Conservation (phyloP, 2,329 filamentous ascomycete species). For the Fusarium cicatricum region DNA sequence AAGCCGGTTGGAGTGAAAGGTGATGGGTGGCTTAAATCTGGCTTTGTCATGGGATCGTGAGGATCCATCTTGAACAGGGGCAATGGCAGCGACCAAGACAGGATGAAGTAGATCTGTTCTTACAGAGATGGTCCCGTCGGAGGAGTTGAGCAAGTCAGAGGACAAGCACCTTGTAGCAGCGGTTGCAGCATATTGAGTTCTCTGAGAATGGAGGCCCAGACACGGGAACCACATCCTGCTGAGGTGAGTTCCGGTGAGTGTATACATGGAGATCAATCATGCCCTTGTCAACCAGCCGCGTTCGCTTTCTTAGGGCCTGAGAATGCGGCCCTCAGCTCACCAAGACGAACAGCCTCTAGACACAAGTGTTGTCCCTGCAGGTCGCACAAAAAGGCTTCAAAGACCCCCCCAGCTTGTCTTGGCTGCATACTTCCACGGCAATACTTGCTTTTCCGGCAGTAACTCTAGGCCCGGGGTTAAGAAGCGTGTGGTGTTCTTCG, state of each 20-base stretch:
- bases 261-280: background rate
- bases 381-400: background rate
- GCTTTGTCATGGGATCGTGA: no score
- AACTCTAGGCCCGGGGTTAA: background rate
- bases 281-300: background rate
- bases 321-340: background rate
- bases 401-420: background rate
- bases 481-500: background rate
- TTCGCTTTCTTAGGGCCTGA: background rate
- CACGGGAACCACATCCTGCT: background rate
- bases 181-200: no score
- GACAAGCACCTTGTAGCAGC: no score
- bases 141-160: no score
- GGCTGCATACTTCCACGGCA: slow-evolving; percentile 11
- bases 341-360: background rate
- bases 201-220: background rate
- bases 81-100: no score
- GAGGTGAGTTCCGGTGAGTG: background rate
- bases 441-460: slow-evolving; percentile 1
- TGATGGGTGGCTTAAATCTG: no score
- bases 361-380: background rate
- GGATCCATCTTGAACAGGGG: no score
- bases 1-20: no score
- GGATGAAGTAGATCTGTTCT: no score
- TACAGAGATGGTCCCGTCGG: no score